Percentiles rank a stretch among this genome's conserved stretches.
These are phyloP conservation scores for Acanthamoeba royreba DNA, from an alignment of 208 protist genomes.

Conservation along the genomic window DNA sequence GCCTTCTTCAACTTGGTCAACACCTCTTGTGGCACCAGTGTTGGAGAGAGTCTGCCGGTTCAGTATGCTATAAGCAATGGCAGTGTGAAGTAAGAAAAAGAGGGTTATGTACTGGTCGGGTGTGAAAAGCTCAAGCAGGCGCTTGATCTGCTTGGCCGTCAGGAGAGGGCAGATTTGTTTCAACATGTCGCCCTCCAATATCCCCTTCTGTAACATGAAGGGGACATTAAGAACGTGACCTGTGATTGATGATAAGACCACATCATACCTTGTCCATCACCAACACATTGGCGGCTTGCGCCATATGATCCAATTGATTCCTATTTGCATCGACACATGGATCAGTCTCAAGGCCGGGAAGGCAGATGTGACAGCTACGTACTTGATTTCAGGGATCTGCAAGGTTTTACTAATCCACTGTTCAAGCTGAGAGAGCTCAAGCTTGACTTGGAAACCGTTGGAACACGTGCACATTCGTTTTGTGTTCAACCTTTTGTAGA, in stretches of 20 bases:
- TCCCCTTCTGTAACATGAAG: background rate
- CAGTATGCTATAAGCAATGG: background rate
- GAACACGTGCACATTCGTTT: slow-evolving; percentile 31
- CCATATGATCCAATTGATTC: slow-evolving; percentile 8
- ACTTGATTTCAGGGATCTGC: background rate
- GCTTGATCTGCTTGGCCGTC: slow-evolving; percentile 25
- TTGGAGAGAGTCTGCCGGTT: slow-evolving; percentile 5
- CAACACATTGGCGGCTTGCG: slow-evolving; percentile 40
- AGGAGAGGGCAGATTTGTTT: slow-evolving; percentile 33
- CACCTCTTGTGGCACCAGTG: background rate
- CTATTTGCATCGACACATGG: background rate
- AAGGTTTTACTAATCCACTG: slow-evolving; percentile 49
- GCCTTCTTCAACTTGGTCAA: slow-evolving; percentile 15
- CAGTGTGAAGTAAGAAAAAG: too few species aligned
- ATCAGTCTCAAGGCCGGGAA: background rate
- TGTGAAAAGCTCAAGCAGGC: slow-evolving; percentile 37
- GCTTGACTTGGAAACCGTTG: slow-evolving; percentile 42
- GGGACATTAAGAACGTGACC: background rate
- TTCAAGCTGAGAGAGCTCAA: slow-evolving; percentile 29
- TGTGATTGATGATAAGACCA: too few species aligned
- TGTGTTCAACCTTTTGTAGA: background rate
- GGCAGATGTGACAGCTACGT: background rate
- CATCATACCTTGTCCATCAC: slow-evolving; percentile 53
- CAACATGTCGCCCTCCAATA: background rate
- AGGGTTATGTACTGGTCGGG: background rate